Evolutionary conservation across 768 basidiomycete genomes (phyloP), one percentile per base, ranked within the genome.

Genomic region (Agaricus subrufescens): DNA sequence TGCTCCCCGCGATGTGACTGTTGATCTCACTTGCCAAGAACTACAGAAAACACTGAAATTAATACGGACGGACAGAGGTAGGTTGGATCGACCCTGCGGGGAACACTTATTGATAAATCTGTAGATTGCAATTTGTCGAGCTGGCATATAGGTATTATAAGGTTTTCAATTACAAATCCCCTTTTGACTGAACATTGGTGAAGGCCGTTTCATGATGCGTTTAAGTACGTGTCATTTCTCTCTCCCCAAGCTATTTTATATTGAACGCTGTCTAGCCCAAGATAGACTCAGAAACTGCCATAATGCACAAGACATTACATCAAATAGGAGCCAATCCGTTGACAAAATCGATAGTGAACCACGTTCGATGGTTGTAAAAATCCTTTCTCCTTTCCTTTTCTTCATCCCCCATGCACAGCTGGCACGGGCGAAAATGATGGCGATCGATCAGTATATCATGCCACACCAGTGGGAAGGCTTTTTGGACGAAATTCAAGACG

Each of bases 81-180:
- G 3, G 29, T 15, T 8, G 12, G 7, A 15, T 44, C 15, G 12
- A 7, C 43, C 25, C 6, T 45, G 8, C 11, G 6, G 25, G 23
- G 25, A 25, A 15, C 15, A 8, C 6, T 8, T 7, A 10, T 45
- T 7, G 23, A 25, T 38, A 38, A 38, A 25, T 45, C 8, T 8
- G 19, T 27, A 55, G 54, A 29, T 10, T 29, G 46, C 29, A 55
- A 40, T 12, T 39, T 46, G 9, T 55, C 54, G 10, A 55, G 40
- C 25, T 55, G 54, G 54, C 46, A 55, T 29, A 55, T 55, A 47
- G 46, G 54, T 55, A 38, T 42, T n/a, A 7, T 39, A 38, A 30
- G 1, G 7, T 19, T 14, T 5, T 31, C 19, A n/a, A 9, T 4
- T 5, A 38, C 10, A 9, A 3, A 10, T 26, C n/a, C 7, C 30